Percentiles rank a stretch among this genome's conserved stretches.
Evolutionary conservation across 768 basidiomycete species (phyloP).

Genomic region (Cyathus striatus): DNA sequence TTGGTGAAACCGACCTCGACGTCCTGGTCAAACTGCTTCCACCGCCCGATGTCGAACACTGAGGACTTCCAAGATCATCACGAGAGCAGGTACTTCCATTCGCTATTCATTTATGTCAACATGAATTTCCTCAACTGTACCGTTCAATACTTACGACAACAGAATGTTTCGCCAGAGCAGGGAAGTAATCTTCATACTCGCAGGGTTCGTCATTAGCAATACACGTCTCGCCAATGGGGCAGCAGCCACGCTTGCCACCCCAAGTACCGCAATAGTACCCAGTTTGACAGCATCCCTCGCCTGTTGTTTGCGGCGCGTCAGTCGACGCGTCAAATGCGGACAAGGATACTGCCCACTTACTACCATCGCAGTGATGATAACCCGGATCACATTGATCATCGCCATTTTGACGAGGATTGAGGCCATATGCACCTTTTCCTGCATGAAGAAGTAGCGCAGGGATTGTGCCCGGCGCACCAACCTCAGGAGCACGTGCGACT

Average conservation of each 20-base stretch:
- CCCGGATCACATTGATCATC: background rate
- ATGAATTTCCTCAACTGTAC: too few relatives aligned
- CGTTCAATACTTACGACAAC: conserved; percentile 14
- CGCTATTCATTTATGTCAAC: too few relatives aligned
- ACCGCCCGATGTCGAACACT: too few relatives aligned
- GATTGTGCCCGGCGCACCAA: background rate
- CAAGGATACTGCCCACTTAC: background rate
- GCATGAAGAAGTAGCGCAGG: background rate
- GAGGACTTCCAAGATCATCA: background rate
- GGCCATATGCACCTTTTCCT: background rate
- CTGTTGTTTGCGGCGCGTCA: background rate
- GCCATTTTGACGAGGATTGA: background rate
- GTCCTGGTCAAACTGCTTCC: too few relatives aligned
- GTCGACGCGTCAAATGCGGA: background rate
- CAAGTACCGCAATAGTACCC: conserved; percentile 15
- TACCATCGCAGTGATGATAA: background rate
- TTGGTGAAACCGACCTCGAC: too few relatives aligned
- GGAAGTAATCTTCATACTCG: conserved; percentile 7
- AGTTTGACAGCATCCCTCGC: background rate
- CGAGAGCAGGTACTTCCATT: background rate
- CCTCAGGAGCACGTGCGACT: background rate
- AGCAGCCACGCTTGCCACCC: conserved; percentile 15
- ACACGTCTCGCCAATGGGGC: conserved; percentile 12
- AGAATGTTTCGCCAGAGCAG: conserved; percentile 14
- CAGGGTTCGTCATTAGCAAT: conserved; percentile 10